Evolutionary conservation across 106 monocot species (phyloP).

Genomic region (Apostasia shenzhenica): DNA sequence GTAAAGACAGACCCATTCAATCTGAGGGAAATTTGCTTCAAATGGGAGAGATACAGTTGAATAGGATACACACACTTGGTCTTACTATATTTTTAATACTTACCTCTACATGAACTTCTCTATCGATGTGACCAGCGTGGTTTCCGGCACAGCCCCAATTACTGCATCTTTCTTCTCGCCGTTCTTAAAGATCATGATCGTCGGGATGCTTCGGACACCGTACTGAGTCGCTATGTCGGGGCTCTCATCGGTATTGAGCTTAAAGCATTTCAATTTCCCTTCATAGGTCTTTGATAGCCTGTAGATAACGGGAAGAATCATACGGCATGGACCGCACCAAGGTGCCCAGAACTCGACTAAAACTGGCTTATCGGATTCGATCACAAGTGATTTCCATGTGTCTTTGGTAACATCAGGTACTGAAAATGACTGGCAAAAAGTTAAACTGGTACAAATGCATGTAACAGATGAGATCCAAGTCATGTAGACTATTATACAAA

Average conservation of each 20-base stretch:
- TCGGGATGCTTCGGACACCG: conserved; percentile 63
- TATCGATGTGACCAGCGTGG: conserved; percentile 21
- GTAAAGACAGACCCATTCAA: too few relatives aligned
- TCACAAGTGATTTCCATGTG: conserved; percentile 38
- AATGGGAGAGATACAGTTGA: too few relatives aligned
- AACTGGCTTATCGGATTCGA: conserved; percentile 29
- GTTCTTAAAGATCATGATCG: conserved; percentile 45
- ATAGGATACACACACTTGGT: too few relatives aligned
- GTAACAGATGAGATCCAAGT: too few relatives aligned
- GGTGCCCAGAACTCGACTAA: conserved; percentile 73
- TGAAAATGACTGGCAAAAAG: conserved; percentile 3
- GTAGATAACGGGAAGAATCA: conserved; percentile 34
- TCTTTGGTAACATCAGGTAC: conserved; percentile 36
- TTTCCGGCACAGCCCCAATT: conserved; percentile 48
- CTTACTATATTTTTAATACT: background rate
- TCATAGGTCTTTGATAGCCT: conserved; percentile 44
- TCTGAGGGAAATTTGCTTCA: too few relatives aligned
- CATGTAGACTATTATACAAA: too few relatives aligned
- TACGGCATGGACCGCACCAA: conserved; percentile 62
- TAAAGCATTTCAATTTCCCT: conserved; percentile 36
- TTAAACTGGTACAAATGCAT: too few relatives aligned
- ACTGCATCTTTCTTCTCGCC: conserved; percentile 59
- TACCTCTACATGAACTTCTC: conserved; percentile 32
- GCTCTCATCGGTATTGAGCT: conserved; percentile 53
- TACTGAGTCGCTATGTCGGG: conserved; percentile 45